phyloP scores from a whole-genome alignment of 768 basidiomycete species.

The Russula compacta region DNA sequence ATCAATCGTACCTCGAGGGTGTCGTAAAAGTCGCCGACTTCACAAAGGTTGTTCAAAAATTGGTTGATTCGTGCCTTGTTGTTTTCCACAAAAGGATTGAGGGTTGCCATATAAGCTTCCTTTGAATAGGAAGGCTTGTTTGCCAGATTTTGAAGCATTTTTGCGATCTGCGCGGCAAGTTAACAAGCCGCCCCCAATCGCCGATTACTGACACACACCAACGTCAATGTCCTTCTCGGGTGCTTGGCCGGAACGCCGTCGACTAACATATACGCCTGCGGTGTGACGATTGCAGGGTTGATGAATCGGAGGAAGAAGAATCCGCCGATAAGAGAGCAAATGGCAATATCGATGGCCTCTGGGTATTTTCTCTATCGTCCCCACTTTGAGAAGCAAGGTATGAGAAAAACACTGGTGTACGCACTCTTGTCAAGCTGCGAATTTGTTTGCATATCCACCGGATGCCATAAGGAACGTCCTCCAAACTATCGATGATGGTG shows the following conservation, averaged over 20 bases:
- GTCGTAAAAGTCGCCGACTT: conserved; percentile 99
- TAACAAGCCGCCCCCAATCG: not conserved
- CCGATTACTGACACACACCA: conserved; percentile 36
- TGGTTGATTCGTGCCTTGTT: conserved; percentile 97
- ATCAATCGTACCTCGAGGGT: conserved; percentile 80
- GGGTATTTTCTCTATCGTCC: conserved; percentile 85
- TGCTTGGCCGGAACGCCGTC: conserved; percentile 97
- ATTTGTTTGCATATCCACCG: conserved; percentile 99
- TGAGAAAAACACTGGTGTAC: conserved; percentile 21
- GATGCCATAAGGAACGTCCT: conserved; percentile 97
- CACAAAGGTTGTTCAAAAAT: conserved; percentile 93
- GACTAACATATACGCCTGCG: conserved; percentile 99
- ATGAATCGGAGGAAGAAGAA: conserved; percentile 99
- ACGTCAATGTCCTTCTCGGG: conserved; percentile 88
- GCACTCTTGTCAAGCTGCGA: conserved; percentile 85
- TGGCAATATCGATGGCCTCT: conserved; percentile 95
- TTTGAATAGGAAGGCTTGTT: conserved; percentile 98
- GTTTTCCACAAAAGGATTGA: conserved; percentile 98
- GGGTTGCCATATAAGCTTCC: conserved; percentile 96
- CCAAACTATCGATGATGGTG: conserved; percentile 98
- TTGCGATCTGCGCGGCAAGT: conserved; percentile 65
- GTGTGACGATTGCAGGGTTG: conserved; percentile 98
- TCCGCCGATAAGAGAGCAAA: conserved; percentile 96
- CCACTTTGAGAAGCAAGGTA: not conserved
- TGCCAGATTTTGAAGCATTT: conserved; percentile 98